A percentile compares a stretch with the other conserved stretches of the same genome.
Evolutionary conservation across 805 yeast genomes (phyloP).

Genomic region (Teunomyces stri): DNA sequence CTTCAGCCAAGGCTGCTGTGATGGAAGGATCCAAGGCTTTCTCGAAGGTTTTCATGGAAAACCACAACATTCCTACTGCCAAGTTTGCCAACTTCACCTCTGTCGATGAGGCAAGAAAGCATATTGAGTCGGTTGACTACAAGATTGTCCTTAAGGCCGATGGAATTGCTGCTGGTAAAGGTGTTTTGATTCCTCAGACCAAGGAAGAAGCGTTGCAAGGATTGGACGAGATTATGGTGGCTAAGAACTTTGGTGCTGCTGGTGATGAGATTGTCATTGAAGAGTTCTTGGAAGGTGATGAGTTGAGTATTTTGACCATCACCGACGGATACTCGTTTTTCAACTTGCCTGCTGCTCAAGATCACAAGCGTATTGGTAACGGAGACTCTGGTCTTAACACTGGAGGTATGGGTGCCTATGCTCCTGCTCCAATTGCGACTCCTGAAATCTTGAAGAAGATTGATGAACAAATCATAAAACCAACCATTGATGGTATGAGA

Average conservation of each 20-base stretch:
- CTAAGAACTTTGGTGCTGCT: constrained; percentile 84
- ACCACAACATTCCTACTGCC: constrained; percentile 93
- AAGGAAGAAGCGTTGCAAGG: constrained; percentile 85
- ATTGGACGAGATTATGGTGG: constrained; percentile 84
- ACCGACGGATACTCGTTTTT: constrained; percentile 90
- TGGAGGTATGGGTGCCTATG: constrained; percentile 99
- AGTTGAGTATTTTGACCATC: constrained; percentile 85
- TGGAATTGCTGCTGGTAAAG: constrained; percentile 98
- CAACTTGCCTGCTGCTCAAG: constrained; percentile 96
- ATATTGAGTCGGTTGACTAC: constrained; percentile 62
- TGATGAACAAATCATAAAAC: constrained; percentile 73
- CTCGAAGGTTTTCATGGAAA: constrained; percentile 90
- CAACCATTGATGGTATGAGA: constrained; percentile 95
- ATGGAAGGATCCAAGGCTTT: constrained; percentile 98
- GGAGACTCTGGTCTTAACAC: constrained; percentile 94
- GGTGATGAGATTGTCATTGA: constrained; percentile 93
- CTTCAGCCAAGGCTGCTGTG: constrained; percentile 82
- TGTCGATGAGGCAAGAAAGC: constrained; percentile 71
- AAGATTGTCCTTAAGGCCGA: constrained; percentile 93
- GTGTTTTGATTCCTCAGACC: constrained; percentile 86
- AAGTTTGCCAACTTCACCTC: constrained; percentile 77
- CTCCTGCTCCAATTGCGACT: constrained; percentile 96
- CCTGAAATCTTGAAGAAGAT: constrained; percentile 67
- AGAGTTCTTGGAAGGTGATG: constrained; percentile 96
- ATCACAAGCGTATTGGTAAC: constrained; percentile 92